A percentile compares a stretch with the other conserved stretches of the same genome.
Conservation (phyloP, 345 rosid species). For the Luvunga scandens region DNA sequence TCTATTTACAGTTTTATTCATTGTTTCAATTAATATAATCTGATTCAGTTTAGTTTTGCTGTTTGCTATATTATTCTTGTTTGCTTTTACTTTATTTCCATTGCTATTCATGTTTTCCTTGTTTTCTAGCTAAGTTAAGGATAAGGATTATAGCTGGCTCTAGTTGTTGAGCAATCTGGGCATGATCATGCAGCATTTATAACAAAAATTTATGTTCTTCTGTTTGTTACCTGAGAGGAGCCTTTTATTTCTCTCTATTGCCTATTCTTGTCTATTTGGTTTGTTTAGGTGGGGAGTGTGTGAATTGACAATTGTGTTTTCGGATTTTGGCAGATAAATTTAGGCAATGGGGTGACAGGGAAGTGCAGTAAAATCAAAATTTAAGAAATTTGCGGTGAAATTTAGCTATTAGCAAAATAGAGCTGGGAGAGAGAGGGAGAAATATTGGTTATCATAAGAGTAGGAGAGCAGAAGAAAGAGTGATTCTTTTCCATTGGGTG, state of each 20-base stretch:
- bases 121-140: slow-evolving; percentile 10
- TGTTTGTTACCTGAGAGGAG: slow-evolving; percentile 5
- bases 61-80: slow-evolving; percentile 1
- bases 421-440: not conserved
- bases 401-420: not conserved
- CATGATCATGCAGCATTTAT: slow-evolving; percentile 30
- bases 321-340: slow-evolving; percentile 14
- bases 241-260: not conserved
- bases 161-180: slow-evolving; percentile 25
- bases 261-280: not conserved
- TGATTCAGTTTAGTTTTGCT: slow-evolving; percentile 16
- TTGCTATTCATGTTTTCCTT: slow-evolving; percentile 17
- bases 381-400: slow-evolving; percentile 4
- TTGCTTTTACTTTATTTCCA: slow-evolving; percentile 19
- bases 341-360: slow-evolving; percentile 19
- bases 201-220: slow-evolving; percentile 22
- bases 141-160: slow-evolving; percentile 17
- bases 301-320: slow-evolving; percentile 17
- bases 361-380: not conserved
- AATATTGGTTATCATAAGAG: slow-evolving; percentile 3
- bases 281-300: slow-evolving; percentile 7
- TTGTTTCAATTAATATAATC: not conserved
- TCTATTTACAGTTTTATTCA: slow-evolving; percentile 20
- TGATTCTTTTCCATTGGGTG: slow-evolving; percentile 11
- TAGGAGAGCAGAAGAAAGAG: slow-evolving; percentile 9